These are phyloP conservation scores for Raphanus sativus DNA, from an alignment of 345 rosid genomes.

Conservation along the genomic window DNA sequence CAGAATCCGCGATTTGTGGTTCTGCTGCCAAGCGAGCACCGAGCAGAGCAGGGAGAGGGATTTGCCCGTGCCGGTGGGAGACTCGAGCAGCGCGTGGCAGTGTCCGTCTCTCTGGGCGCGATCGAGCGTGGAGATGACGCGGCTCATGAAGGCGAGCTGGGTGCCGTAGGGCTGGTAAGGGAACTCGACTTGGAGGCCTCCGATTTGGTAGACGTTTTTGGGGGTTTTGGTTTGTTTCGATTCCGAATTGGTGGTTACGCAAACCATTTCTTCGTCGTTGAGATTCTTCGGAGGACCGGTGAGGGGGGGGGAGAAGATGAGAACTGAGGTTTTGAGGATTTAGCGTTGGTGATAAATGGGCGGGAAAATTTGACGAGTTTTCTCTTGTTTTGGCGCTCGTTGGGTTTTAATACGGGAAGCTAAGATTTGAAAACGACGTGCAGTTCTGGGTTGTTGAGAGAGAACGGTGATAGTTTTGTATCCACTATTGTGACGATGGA, in stretches of 20 bases:
- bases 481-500: not conserved
- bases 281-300: not conserved
- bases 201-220: conserved; percentile 53
- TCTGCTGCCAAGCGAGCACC: conserved; percentile 87
- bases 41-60: conserved; percentile 98
- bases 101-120: conserved; percentile 85
- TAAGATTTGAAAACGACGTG: conserved; percentile 1
- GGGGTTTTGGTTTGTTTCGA: conserved; percentile 38
- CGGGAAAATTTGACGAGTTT: conserved; percentile 23
- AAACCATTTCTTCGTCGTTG: conserved; percentile 40
- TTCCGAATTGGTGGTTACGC: conserved; percentile 23
- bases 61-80: conserved; percentile 97
- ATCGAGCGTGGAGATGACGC: conserved; percentile 87
- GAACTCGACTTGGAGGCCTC: conserved; percentile 79
- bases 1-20: conserved; percentile 44
- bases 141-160: conserved; percentile 93
- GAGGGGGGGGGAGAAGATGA: not conserved
- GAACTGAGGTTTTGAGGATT: not conserved
- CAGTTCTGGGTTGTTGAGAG: not conserved
- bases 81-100: conserved; percentile 89
- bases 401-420: not conserved
- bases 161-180: conserved; percentile 95
- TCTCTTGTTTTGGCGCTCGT: conserved; percentile 19
- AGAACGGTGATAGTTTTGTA: conserved; percentile 17
- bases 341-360: not conserved